A percentile compares a stretch with the other conserved stretches of the same genome.
Conservation (phyloP, 768 basidiomycete species). For the Russula sp. region DNA sequence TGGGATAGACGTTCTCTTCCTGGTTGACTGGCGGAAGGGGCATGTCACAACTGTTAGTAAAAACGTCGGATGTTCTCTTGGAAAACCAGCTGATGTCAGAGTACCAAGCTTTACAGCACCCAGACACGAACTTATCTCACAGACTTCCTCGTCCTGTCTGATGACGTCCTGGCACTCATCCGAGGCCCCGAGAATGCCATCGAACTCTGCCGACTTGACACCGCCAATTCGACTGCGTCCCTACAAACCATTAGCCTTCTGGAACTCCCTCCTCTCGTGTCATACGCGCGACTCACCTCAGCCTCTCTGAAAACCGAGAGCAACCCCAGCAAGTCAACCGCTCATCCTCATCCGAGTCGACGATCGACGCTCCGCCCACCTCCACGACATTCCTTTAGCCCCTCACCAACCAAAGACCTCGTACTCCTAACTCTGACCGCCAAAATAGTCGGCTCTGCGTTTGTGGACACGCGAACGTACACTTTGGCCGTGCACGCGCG, state of each 20-base stretch:
- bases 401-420: background rate
- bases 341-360: background rate
- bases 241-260: slow-evolving; percentile 6
- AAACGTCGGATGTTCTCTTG: background rate
- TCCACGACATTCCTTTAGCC: background rate
- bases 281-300: background rate
- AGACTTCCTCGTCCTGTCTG: slow-evolving; percentile 9
- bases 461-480: background rate
- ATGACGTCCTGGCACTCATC: slow-evolving; percentile 12
- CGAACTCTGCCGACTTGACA: background rate
- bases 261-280: background rate
- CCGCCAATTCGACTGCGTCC: background rate
- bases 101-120: background rate
- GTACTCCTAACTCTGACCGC: background rate
- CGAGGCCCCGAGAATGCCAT: slow-evolving; percentile 7
- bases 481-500: slow-evolving; percentile 9
- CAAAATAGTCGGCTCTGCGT: background rate
- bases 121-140: slow-evolving; percentile 8
- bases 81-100: background rate
- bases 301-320: slow-evolving; percentile 9
- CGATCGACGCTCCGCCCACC: background rate
- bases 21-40: slow-evolving; percentile 11
- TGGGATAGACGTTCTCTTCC: slow-evolving; percentile 5
- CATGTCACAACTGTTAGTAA: slow-evolving; percentile 1
- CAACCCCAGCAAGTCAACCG: background rate